Evolutionary conservation across 78 protist species (phyloP), one percentile per base, ranked within the genome.

Genomic region (Pigoraptor vietnamica): DNA sequence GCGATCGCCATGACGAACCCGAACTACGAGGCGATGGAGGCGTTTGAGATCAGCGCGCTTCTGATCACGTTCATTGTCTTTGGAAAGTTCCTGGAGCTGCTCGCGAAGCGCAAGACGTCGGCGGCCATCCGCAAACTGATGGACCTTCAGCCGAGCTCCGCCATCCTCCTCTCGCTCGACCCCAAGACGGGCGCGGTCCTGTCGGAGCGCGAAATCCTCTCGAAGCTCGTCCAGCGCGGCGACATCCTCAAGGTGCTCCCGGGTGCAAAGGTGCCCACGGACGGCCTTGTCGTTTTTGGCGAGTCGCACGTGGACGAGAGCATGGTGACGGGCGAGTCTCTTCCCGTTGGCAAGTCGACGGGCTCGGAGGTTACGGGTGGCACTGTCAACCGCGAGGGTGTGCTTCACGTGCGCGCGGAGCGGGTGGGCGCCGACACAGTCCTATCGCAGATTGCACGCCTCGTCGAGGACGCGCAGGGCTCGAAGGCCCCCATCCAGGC

Each of bases 301-400:
- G 19, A 29, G 37, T 14, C 39, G 32, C 37, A 33, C 21, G 91
- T 98, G 23, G 98, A 98, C 67, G 99, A 98, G 92, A 9, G 97
- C 34, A 93, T 97, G 97, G 81, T 99, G 39, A 98, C 99, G 0
- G 99, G 99, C 83, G 99, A 98, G 87, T 32, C 96, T n/a, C 1
- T 93, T 86, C 99, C 98, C 2, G 97, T 94, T 2, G 2, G 79
- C 90, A 98, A 97, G 93, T 10, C 21, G 10, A 23, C 23, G 2
- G 98, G 96, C 36, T 93, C 67, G 32, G 25, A 19, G 19, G 97
- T 98, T 81, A 95, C 97, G 81, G 99, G 99, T 23, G 99, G 99
- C 55, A 95, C 99, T 9, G 14, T 99, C 90, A 93, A 94, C 92
- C 91, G 37, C 34, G 37, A 86, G 24, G 98, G 98, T 37, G 81